Conservation (phyloP, 768 basidiomycete genomes). For the Auriculariales sp. region DNA sequence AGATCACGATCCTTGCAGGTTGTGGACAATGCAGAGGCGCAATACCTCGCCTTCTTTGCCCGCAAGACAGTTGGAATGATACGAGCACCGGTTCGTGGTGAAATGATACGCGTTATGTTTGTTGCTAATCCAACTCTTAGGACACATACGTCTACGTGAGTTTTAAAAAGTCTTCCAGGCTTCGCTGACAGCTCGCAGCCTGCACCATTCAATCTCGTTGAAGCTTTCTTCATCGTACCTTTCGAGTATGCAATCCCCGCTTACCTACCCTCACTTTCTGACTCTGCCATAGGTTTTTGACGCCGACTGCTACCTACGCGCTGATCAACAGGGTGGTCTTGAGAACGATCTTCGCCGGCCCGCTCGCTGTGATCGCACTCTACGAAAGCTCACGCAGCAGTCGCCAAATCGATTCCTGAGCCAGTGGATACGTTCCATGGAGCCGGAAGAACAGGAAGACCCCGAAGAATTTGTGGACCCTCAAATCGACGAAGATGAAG, state of each 20-base stretch:
- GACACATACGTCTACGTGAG: background rate
- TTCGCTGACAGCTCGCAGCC: constrained; percentile 43
- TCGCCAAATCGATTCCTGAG: constrained; percentile 40
- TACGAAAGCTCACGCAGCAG: constrained; percentile 47
- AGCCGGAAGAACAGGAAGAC: constrained; percentile 44
- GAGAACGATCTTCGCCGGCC: constrained; percentile 68
- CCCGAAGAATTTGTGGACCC: constrained; percentile 44
- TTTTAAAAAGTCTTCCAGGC: background rate
- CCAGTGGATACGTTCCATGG: constrained; percentile 43
- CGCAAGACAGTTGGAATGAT: constrained; percentile 77
- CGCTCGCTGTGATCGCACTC: constrained; percentile 57
- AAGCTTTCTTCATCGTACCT: constrained; percentile 66
- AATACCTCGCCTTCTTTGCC: constrained; percentile 85
- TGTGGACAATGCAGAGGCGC: constrained; percentile 71
- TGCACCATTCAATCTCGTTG: constrained; percentile 85
- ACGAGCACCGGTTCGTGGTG: constrained; percentile 42
- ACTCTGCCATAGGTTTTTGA: background rate
- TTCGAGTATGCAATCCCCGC: constrained; percentile 47
- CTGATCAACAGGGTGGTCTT: constrained; percentile 71
- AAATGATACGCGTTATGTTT: background rate
- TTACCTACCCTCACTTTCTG: constrained; percentile 5
- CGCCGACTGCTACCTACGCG: too few relatives aligned
- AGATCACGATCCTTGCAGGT: constrained; percentile 29
- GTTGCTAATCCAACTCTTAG: background rate
- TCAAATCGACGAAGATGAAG: constrained; percentile 36